These are phyloP conservation scores for Filobasidium floriforme DNA, from an alignment of 768 basidiomycete species.

Conservation along the genomic window DNA sequence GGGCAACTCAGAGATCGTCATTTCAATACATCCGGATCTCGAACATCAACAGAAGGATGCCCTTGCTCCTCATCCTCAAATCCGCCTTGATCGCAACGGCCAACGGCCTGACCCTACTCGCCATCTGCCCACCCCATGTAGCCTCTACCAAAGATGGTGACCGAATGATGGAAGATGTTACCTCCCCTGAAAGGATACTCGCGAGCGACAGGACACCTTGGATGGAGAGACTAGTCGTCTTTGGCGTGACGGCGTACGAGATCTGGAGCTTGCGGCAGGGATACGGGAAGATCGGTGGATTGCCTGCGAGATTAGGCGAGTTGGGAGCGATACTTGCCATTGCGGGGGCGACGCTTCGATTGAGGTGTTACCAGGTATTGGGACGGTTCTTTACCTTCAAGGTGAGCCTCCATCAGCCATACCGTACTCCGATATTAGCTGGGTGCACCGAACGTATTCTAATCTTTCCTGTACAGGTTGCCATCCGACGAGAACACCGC, in stretches of 20 bases:
- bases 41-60: background rate
- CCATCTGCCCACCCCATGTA: background rate
- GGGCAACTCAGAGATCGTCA: too few relatives aligned
- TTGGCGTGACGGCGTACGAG: background rate
- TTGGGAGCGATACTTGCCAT: background rate
- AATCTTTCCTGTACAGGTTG: background rate
- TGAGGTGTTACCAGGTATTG: background rate
- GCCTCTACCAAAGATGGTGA: background rate
- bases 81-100: background rate
- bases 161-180: background rate
- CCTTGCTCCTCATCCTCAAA: background rate
- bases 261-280: background rate
- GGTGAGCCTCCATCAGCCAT: background rate
- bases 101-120: background rate
- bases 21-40: too few relatives aligned
- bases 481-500: background rate
- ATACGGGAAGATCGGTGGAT: background rate
- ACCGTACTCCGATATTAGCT: too few relatives aligned
- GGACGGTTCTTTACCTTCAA: slow-evolving; percentile 5
- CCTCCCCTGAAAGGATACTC: background rate
- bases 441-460: too few relatives aligned
- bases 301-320: background rate
- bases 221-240: background rate
- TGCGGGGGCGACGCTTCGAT: background rate
- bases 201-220: background rate